These are phyloP conservation scores for Rhodomyrtus tomentosa DNA, from an alignment of 345 rosid species.

Conservation along the genomic window DNA sequence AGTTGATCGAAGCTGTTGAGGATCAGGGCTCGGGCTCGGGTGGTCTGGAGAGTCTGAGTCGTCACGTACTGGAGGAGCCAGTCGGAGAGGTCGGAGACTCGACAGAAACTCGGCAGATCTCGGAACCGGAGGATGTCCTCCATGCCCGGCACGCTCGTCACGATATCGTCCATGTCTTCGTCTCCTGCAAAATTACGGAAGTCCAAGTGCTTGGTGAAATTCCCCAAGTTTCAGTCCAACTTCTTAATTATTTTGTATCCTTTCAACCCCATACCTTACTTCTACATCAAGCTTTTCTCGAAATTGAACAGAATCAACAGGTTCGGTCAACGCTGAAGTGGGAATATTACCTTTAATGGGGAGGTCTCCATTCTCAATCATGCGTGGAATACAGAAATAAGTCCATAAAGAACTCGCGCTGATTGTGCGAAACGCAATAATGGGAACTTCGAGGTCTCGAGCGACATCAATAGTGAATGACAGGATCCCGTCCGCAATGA, in stretches of 20 bases:
- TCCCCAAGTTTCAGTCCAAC: background rate
- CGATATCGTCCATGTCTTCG: constrained; percentile 32
- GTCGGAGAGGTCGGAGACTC: constrained; percentile 8
- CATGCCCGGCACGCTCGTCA: constrained; percentile 30
- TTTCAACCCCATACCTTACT: background rate
- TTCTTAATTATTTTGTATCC: background rate
- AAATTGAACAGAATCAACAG: background rate
- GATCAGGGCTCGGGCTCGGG: constrained; percentile 32
- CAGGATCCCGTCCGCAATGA: constrained; percentile 22
- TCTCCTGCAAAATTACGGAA: constrained; percentile 2
- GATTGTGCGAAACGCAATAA: constrained; percentile 14
- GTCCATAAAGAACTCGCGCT: constrained; percentile 25
- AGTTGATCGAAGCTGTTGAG: constrained; percentile 62
- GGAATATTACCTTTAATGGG: background rate
- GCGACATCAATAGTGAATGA: constrained; percentile 18
- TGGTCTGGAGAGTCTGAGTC: constrained; percentile 13
- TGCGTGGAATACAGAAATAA: constrained; percentile 9
- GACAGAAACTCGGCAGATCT: constrained; percentile 42
- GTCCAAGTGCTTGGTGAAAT: background rate
- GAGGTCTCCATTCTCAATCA: constrained; percentile 1
- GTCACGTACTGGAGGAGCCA: background rate
- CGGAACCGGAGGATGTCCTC: constrained; percentile 29
- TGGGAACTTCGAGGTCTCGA: constrained; percentile 20
- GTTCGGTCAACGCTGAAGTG: background rate
- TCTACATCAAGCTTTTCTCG: background rate